Conservation (phyloP, 768 basidiomycete genomes). For the Cyathus striatus region DNA sequence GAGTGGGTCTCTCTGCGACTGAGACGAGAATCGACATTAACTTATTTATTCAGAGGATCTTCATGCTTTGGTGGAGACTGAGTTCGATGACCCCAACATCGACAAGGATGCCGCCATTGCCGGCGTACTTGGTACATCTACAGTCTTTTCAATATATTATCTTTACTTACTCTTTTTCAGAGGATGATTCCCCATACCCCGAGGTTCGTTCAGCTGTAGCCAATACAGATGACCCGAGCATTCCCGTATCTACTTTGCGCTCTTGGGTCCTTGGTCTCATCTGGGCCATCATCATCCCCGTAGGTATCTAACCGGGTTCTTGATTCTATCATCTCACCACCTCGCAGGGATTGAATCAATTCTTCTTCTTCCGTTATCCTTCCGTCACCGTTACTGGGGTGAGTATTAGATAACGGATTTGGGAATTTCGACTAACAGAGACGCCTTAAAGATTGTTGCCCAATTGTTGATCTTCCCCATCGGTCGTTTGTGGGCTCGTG, state of each 20-base stretch:
- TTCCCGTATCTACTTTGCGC: conserved; percentile 59
- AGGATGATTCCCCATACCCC: conserved; percentile 71
- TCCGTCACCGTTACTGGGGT: conserved; percentile 54
- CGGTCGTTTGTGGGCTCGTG: conserved; percentile 52
- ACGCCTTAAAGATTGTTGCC: conserved; percentile 46
- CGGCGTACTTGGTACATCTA: conserved; percentile 36
- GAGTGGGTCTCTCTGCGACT: conserved; percentile 10
- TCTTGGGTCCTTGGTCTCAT: conserved; percentile 69
- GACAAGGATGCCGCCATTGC: conserved; percentile 39
- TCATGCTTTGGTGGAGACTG: conserved; percentile 23
- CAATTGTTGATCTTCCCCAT: conserved; percentile 67
- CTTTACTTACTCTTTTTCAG: conserved; percentile 15
- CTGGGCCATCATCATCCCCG: conserved; percentile 61
- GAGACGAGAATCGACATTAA: not conserved
- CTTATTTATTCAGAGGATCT: conserved; percentile 14
- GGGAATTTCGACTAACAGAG: not conserved
- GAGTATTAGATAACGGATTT: conserved; percentile 22
- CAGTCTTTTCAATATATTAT: conserved; percentile 24
- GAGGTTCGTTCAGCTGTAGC: conserved; percentile 68
- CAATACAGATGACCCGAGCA: conserved; percentile 63
- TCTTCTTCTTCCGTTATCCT: conserved; percentile 76
- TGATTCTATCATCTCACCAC: not conserved
- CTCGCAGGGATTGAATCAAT: conserved; percentile 56
- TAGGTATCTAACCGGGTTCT: conserved; percentile 10
- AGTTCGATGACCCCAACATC: conserved; percentile 53